phyloP scores from a whole-genome alignment of 1,284 basidiomycete species.

The Sporisorium sorghi region DNA sequence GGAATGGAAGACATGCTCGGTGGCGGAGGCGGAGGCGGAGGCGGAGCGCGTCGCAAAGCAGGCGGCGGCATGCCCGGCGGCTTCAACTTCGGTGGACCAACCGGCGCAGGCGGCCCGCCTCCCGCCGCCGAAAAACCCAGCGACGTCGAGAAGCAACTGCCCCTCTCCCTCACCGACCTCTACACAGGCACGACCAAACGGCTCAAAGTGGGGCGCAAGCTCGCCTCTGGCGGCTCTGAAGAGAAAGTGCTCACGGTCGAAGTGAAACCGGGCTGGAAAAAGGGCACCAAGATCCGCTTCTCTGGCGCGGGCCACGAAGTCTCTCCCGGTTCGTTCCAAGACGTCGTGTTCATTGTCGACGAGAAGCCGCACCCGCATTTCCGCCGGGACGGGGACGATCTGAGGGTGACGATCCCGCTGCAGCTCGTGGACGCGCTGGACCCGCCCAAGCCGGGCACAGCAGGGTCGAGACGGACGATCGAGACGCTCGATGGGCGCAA shows the following conservation, averaged over 20 bases:
- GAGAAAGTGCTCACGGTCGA: slow-evolving; percentile 80
- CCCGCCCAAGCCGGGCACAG: slow-evolving; percentile 58
- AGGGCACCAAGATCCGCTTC: slow-evolving; percentile 69
- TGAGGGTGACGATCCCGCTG: slow-evolving; percentile 54
- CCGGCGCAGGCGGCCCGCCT: slow-evolving; percentile 16
- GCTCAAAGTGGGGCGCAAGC: slow-evolving; percentile 84
- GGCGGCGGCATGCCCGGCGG: slow-evolving; percentile 16
- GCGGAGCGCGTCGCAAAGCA: slow-evolving; percentile 30
- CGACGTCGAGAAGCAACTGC: slow-evolving; percentile 84
- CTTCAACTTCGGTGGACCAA: slow-evolving; percentile 36
- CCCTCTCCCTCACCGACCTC: slow-evolving; percentile 89
- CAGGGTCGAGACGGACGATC: slow-evolving; percentile 50
- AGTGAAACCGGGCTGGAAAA: slow-evolving; percentile 69
- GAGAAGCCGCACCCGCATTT: slow-evolving; percentile 65
- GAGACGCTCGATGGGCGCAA: slow-evolving; percentile 62
- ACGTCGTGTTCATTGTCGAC: slow-evolving; percentile 68
- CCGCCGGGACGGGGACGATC: slow-evolving; percentile 65
- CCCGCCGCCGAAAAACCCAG: slow-evolving; percentile 70
- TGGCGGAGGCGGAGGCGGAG: slow-evolving; percentile 49
- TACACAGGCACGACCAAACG: slow-evolving; percentile 88
- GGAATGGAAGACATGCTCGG: slow-evolving; percentile 63
- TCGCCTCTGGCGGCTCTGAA: slow-evolving; percentile 80
- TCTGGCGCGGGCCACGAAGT: slow-evolving; percentile 65
- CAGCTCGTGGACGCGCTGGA: slow-evolving; percentile 65
- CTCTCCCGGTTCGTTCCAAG: slow-evolving; percentile 57